phyloP scores from a whole-genome alignment of 768 basidiomycete species.

The Leccinum disarticulatum region DNA sequence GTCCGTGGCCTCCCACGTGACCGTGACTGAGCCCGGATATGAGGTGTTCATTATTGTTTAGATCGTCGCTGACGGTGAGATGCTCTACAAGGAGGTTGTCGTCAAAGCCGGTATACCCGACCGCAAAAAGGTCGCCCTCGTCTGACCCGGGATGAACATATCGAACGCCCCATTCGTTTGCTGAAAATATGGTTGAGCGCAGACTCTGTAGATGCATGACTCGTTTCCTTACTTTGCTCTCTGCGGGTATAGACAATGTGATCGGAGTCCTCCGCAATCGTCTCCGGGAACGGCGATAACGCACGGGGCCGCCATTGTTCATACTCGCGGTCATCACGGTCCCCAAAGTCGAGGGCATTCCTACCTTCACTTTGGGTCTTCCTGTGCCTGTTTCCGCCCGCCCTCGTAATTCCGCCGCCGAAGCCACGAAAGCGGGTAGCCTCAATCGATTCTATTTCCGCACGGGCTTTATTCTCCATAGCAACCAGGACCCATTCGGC shows the following conservation, averaged over 20 bases:
- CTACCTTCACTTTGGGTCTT: slow-evolving; percentile 45
- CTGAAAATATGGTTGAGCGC: slow-evolving; percentile 18
- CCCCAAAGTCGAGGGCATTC: slow-evolving; percentile 38
- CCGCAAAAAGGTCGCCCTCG: slow-evolving; percentile 22
- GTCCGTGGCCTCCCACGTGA: slow-evolving; percentile 1
- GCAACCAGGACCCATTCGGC: slow-evolving; percentile 33
- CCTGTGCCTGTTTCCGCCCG: slow-evolving; percentile 44
- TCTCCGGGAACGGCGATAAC: slow-evolving; percentile 23
- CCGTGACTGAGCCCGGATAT: slow-evolving; percentile 19
- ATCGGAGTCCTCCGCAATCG: slow-evolving; percentile 20
- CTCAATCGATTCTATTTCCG: slow-evolving; percentile 19
- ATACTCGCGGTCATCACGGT: slow-evolving; percentile 20
- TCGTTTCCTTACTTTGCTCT: slow-evolving; percentile 19
- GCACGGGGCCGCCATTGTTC: slow-evolving; percentile 27
- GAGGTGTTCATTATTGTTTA: slow-evolving; percentile 25
- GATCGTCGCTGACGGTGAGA: slow-evolving; percentile 20
- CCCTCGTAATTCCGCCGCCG: neutral
- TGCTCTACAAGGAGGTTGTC: slow-evolving; percentile 28
- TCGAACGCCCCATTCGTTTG: slow-evolving; percentile 33
- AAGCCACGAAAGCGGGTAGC: slow-evolving; percentile 2
- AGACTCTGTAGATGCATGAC: neutral
- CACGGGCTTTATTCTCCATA: slow-evolving; percentile 18
- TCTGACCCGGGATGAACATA: slow-evolving; percentile 3
- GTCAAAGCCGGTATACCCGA: slow-evolving; percentile 24
- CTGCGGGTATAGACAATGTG: slow-evolving; percentile 31